Percentiles rank a stretch among this genome's conserved stretches.
These are phyloP conservation scores for Vanrija pseudolonga DNA, from an alignment of 1,284 basidiomycete species.

Conservation along the genomic window DNA sequence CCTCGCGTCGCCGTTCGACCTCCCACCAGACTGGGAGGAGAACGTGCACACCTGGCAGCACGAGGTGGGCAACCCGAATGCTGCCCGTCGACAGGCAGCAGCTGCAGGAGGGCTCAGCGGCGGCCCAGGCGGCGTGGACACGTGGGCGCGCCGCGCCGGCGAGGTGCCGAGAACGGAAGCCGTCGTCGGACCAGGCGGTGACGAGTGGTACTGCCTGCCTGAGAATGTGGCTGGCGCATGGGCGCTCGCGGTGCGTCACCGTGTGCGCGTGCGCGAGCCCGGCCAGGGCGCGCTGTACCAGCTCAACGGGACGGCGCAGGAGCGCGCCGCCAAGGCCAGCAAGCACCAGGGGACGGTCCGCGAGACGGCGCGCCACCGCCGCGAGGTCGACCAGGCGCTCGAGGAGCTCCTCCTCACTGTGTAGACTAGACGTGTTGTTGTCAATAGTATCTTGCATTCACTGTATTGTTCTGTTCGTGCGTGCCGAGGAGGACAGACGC, in stretches of 20 bases:
- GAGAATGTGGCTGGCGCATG: slow-evolving; percentile 34
- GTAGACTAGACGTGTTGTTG: not conserved
- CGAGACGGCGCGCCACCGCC: slow-evolving; percentile 1
- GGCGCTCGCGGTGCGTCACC: slow-evolving; percentile 29
- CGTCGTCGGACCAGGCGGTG: slow-evolving; percentile 12
- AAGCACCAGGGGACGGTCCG: slow-evolving; percentile 2
- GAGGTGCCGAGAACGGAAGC: slow-evolving; percentile 26
- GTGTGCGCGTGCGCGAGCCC: slow-evolving; percentile 24
- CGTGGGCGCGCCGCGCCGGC: slow-evolving; percentile 36
- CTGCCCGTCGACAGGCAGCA: not conserved
- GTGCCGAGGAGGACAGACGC: too few relatives aligned
- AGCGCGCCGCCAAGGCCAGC: slow-evolving; percentile 11
- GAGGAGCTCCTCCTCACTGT: slow-evolving; percentile 18
- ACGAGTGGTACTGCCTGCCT: slow-evolving; percentile 30
- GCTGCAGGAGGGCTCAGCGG: slow-evolving; percentile 18
- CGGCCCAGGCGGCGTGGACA: slow-evolving; percentile 33
- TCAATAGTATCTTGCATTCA: not conserved
- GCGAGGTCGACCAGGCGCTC: slow-evolving; percentile 23
- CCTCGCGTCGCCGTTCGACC: slow-evolving; percentile 22
- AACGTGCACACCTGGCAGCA: slow-evolving; percentile 10
- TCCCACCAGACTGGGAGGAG: slow-evolving; percentile 25
- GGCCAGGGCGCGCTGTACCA: slow-evolving; percentile 35
- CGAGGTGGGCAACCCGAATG: not conserved
- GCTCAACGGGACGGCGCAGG: slow-evolving; percentile 23
- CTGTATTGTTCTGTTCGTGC: not conserved